Evolutionary conservation across 2,329 filamentous ascomycete genomes (phyloP).

Genomic region (Leptographium flavum): DNA sequence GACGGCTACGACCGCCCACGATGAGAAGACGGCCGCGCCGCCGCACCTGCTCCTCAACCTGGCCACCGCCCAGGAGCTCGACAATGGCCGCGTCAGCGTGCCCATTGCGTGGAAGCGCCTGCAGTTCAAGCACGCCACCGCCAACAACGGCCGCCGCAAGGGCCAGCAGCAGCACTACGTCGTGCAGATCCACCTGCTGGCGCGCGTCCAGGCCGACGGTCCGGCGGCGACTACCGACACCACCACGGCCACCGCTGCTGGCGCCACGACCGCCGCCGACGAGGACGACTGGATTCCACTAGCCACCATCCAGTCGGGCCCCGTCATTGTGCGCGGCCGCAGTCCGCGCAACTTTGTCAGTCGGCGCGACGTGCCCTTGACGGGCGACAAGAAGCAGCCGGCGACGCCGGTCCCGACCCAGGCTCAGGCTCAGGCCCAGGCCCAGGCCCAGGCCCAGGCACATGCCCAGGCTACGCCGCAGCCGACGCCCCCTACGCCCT

Average conservation of each 20-base stretch:
- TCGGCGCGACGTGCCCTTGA: slow-evolving; percentile 69
- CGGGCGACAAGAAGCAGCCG: slow-evolving; percentile 33
- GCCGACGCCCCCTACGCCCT: no score
- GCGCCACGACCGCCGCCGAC: neutral
- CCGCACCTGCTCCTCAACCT: slow-evolving; percentile 41
- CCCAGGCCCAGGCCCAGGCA: neutral
- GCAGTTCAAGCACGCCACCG: slow-evolving; percentile 91
- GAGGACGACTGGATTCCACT: slow-evolving; percentile 48
- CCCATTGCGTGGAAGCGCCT: slow-evolving; percentile 87
- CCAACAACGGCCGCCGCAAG: slow-evolving; percentile 88
- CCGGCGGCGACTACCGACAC: neutral
- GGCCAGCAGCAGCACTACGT: slow-evolving; percentile 92
- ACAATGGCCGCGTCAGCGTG: slow-evolving; percentile 58
- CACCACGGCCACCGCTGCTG: neutral
- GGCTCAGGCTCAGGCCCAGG: neutral
- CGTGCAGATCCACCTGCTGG: slow-evolving; percentile 66
- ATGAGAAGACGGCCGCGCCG: slow-evolving; percentile 36
- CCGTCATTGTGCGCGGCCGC: slow-evolving; percentile 87
- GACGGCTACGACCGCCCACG: slow-evolving; percentile 8
- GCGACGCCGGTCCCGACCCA: slow-evolving; percentile 11
- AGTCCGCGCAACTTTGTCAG: slow-evolving; percentile 92
- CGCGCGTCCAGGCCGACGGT: slow-evolving; percentile 24
- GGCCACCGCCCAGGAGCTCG: slow-evolving; percentile 49
- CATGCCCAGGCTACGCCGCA: neutral
- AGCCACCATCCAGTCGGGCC: slow-evolving; percentile 75